phyloP scores from a whole-genome alignment of 331 rosid species.

The Prunus yedoensis region DNA sequence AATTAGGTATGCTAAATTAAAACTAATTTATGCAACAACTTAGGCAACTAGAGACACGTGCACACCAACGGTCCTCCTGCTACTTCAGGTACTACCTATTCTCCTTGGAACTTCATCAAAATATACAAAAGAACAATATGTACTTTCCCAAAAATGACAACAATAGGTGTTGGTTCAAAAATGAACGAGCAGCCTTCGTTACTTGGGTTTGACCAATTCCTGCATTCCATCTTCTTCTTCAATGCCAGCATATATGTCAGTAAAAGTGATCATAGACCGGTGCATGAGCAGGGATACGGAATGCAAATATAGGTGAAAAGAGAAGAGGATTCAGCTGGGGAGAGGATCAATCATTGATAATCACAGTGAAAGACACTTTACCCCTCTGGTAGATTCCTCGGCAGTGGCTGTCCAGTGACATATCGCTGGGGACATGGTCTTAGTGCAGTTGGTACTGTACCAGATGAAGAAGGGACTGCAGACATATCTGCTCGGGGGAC shows the following conservation, averaged over 20 bases:
- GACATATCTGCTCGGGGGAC: slow-evolving; percentile 40
- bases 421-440: slow-evolving; percentile 41
- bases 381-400: slow-evolving; percentile 48
- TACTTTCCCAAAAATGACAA: slow-evolving; percentile 51
- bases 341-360: slow-evolving; percentile 20
- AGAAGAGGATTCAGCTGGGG: slow-evolving; percentile 23
- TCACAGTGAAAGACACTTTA: slow-evolving; percentile 52
- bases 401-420: slow-evolving; percentile 45
- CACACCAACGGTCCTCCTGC: slow-evolving; percentile 31
- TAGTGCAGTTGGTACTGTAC: slow-evolving; percentile 17
- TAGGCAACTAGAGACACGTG: slow-evolving; percentile 26
- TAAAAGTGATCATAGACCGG: slow-evolving; percentile 24
- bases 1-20: slow-evolving; percentile 36
- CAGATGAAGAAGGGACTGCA: slow-evolving; percentile 36
- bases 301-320: slow-evolving; percentile 19
- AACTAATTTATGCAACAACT: slow-evolving; percentile 32
- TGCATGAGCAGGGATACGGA: slow-evolving; percentile 20
- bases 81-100: slow-evolving; percentile 39
- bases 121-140: slow-evolving; percentile 51
- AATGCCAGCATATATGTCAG: slow-evolving; percentile 28
- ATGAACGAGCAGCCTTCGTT: slow-evolving; percentile 35
- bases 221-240: slow-evolving; percentile 36
- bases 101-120: slow-evolving; percentile 37
- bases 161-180: slow-evolving; percentile 41
- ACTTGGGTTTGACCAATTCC: slow-evolving; percentile 20